Conservation (phyloP, 108 stramenopile genomes). For the Pseudonitzschia delicatissima region DNA sequence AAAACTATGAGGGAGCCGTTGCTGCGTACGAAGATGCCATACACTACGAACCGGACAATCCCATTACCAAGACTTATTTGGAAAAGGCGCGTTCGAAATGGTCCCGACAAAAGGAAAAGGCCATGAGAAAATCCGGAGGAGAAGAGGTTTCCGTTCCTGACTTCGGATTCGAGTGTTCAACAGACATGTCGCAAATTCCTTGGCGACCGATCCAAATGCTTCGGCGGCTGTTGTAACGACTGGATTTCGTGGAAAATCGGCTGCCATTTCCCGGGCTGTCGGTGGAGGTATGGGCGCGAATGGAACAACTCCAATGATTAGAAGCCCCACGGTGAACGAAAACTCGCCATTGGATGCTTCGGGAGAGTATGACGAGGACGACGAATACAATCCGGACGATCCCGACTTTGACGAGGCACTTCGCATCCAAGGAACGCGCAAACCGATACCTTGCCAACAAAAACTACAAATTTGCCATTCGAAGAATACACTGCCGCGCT, state of each 20-base stretch:
- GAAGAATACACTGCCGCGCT: conserved; percentile 87
- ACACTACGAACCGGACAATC: conserved; percentile 69
- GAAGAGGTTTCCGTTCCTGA: conserved; percentile 50
- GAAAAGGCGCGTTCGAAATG: conserved; percentile 81
- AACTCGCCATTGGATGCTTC: neutral
- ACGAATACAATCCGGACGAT: conserved; percentile 42
- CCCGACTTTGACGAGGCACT: conserved; percentile 90
- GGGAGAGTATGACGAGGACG: conserved; percentile 16
- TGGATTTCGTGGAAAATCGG: conserved; percentile 32
- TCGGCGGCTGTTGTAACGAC: conserved; percentile 36
- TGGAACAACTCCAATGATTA: neutral
- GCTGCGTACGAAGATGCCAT: conserved; percentile 88
- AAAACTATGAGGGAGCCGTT: conserved; percentile 78
- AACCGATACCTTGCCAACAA: conserved; percentile 67
- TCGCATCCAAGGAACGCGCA: conserved; percentile 76
- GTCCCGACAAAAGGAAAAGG: conserved; percentile 58
- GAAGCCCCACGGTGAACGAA: conserved; percentile 4
- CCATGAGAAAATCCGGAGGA: conserved; percentile 26
- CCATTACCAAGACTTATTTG: conserved; percentile 73
- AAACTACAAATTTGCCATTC: conserved; percentile 72
- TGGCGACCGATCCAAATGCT: conserved; percentile 60
- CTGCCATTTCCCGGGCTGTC: conserved; percentile 31
- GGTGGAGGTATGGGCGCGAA: conserved; percentile 10
- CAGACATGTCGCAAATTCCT: conserved; percentile 50
- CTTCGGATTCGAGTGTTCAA: conserved; percentile 51